phyloP scores from a whole-genome alignment of 345 rosid species.

The Arabidopsis suecica region DNA sequence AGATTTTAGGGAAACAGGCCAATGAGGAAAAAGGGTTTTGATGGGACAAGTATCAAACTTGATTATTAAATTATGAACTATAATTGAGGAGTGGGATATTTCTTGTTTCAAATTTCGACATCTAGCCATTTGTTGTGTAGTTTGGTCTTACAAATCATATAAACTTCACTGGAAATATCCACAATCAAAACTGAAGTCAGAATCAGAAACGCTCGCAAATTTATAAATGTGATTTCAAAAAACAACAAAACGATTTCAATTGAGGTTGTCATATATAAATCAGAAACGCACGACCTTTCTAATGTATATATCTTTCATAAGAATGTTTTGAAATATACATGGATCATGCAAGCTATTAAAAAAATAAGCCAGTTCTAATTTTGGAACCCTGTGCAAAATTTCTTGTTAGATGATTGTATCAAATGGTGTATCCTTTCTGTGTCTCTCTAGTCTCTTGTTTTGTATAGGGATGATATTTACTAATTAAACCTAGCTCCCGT shows the following conservation, averaged over 20 bases:
- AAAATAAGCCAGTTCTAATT: background rate
- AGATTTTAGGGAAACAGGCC: constrained; percentile 11
- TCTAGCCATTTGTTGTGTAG: constrained; percentile 39
- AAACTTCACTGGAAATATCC: background rate
- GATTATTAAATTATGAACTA: constrained; percentile 20
- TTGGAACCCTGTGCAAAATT: too few species aligned
- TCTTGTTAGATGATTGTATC: too few species aligned
- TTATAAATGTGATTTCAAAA: constrained; percentile 3
- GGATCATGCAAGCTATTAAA: background rate
- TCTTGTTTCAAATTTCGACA: constrained; percentile 24
- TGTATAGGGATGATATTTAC: too few species aligned
- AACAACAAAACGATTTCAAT: constrained; percentile 2
- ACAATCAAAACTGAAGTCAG: background rate
- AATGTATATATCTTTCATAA: background rate
- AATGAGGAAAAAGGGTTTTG: constrained; percentile 27
- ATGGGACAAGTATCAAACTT: constrained; percentile 46
- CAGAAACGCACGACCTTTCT: background rate
- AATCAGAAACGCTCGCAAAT: background rate
- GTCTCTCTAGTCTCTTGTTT: constrained; percentile 5
- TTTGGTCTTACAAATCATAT: constrained; percentile 16
- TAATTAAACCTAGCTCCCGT: background rate
- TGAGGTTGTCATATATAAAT: background rate
- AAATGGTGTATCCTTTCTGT: too few species aligned
- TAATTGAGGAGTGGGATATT: constrained; percentile 4
- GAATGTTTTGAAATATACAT: background rate